A percentile compares a stretch with the other conserved stretches of the same genome.
Conservation (phyloP, 1,284 basidiomycete genomes). For the Psilocybe mexicana region DNA sequence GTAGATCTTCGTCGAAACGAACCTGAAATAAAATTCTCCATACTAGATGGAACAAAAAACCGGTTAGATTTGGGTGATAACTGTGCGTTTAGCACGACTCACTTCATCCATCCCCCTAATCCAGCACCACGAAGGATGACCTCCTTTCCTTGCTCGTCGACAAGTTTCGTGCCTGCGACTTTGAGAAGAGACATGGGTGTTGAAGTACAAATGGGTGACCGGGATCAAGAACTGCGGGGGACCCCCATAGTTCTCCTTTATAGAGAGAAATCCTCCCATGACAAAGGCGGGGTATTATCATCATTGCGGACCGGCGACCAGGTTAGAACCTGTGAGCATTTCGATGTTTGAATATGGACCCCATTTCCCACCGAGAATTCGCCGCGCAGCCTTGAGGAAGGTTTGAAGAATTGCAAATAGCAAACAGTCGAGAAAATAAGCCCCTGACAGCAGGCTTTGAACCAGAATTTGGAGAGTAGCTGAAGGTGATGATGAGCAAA, state of each 20-base stretch:
- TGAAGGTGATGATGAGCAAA: too few species aligned
- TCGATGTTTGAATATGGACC: not conserved
- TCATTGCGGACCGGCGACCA: conserved; percentile 2
- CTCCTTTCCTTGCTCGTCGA: conserved; percentile 56
- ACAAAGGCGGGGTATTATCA: not conserved
- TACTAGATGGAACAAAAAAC: conserved; percentile 23
- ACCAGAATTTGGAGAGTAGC: not conserved
- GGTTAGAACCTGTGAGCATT: not conserved
- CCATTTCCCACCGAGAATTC: not conserved
- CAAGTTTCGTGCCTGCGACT: conserved; percentile 58
- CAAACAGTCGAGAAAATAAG: not conserved
- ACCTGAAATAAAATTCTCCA: conserved; percentile 44
- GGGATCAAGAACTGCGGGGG: not conserved
- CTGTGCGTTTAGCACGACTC: conserved; percentile 24
- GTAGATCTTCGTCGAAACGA: too few species aligned
- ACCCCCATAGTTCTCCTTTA: not conserved
- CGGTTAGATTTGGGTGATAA: not conserved
- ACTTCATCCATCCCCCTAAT: conserved; percentile 76
- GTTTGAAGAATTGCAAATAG: not conserved
- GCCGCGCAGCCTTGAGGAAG: not conserved
- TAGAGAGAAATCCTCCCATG: not conserved
- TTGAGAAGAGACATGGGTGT: conserved; percentile 44
- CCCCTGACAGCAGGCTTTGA: not conserved
- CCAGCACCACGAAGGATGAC: conserved; percentile 70
- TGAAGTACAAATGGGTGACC: not conserved